Conservation (phyloP, 768 basidiomycete species). For the Naganishia onofrii region DNA sequence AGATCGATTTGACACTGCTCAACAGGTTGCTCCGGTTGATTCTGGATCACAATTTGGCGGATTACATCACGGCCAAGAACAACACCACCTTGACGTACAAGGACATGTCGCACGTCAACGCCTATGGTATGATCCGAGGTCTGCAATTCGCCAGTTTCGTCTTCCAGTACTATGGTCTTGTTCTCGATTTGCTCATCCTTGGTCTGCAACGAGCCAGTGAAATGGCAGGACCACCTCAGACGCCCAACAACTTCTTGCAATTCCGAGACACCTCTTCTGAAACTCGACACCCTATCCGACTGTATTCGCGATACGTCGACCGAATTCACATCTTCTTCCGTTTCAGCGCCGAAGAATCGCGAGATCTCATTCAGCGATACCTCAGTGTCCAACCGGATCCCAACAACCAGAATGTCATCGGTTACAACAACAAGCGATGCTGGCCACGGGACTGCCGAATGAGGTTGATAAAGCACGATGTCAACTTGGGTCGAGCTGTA, state of each 20-base stretch:
- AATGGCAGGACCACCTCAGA: conserved; percentile 96
- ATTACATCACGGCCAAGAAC: conserved; percentile 99
- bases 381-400: conserved; percentile 96
- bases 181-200: conserved; percentile 89
- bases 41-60: conserved; percentile 96
- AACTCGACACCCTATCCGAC: conserved; percentile 92
- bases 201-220: conserved; percentile 97
- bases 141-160: conserved; percentile 98
- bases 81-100: conserved; percentile 92
- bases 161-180: conserved; percentile 97
- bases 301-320: conserved; percentile 97
- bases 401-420: conserved; percentile 96
- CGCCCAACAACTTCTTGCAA: conserved; percentile 98
- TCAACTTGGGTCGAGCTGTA: conserved; percentile 94
- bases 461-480: conserved; percentile 98
- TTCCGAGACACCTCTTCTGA: conserved; percentile 93
- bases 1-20: conserved; percentile 92
- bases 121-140: conserved; percentile 93
- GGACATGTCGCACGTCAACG: conserved; percentile 98
- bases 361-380: conserved; percentile 96
- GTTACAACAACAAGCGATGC: conserved; percentile 98
- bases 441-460: conserved; percentile 99
- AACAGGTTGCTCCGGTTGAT: conserved; percentile 94
- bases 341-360: conserved; percentile 93
- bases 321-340: conserved; percentile 92